These are phyloP conservation scores for Peterozyma xylosa DNA, from an alignment of 805 yeast species.

Conservation along the genomic window DNA sequence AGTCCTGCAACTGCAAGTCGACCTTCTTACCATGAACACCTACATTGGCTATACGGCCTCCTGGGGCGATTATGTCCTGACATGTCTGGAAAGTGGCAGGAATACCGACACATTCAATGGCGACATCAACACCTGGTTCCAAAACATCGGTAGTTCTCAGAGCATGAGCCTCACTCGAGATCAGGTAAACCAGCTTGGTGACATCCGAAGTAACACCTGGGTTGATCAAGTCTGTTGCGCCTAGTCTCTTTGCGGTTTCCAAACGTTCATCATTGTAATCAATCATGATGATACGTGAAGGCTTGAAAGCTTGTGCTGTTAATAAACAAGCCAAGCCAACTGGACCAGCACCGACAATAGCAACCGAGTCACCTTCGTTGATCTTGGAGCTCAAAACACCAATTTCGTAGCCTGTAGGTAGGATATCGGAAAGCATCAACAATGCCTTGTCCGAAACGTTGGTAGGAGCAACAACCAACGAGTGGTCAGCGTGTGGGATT, in stretches of 20 bases:
- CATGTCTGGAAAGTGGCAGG: slow-evolving; percentile 55
- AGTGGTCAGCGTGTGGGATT: slow-evolving; percentile 40
- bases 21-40: slow-evolving; percentile 44
- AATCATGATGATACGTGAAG: slow-evolving; percentile 47
- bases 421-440: slow-evolving; percentile 54
- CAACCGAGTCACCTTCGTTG: slow-evolving; percentile 48
- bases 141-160: slow-evolving; percentile 23
- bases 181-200: slow-evolving; percentile 26
- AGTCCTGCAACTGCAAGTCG: slow-evolving; percentile 31
- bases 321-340: slow-evolving; percentile 59
- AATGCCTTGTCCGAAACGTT: slow-evolving; percentile 34
- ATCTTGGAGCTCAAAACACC: slow-evolving; percentile 53
- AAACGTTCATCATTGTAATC: slow-evolving; percentile 55
- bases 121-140: slow-evolving; percentile 53
- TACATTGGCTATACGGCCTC: slow-evolving; percentile 60
- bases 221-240: slow-evolving; percentile 53
- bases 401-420: slow-evolving; percentile 63
- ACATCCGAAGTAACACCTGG: slow-evolving; percentile 38
- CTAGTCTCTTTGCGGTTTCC: slow-evolving; percentile 48
- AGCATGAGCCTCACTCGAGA: slow-evolving; percentile 18
- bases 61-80: slow-evolving; percentile 44
- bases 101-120: slow-evolving; percentile 59
- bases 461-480: slow-evolving; percentile 26
- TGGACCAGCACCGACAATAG: slow-evolving; percentile 63
- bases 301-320: slow-evolving; percentile 45